These are phyloP conservation scores for Lepidium africanum DNA, from an alignment of 345 rosid species.

Conservation along the genomic window DNA sequence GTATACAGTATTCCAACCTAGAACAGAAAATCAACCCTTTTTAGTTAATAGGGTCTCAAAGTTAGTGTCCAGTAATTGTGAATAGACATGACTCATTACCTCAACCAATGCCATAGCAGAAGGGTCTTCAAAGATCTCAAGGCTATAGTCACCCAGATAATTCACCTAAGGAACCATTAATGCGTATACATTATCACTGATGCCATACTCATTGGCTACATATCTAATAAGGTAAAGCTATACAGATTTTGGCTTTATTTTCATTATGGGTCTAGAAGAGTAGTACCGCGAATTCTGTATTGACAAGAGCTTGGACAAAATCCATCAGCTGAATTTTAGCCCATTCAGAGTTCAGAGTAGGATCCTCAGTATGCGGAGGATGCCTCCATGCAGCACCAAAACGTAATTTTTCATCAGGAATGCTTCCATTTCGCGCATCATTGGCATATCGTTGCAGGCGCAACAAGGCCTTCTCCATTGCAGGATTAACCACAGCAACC, in stretches of 20 bases:
- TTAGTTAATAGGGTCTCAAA: neutral
- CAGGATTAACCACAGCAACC: slow-evolving; percentile 86
- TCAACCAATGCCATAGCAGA: slow-evolving; percentile 71
- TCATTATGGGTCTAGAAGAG: neutral
- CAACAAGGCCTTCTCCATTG: slow-evolving; percentile 71
- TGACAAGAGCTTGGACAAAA: slow-evolving; percentile 69
- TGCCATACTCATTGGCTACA: neutral
- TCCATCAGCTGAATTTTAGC: slow-evolving; percentile 94
- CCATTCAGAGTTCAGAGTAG: slow-evolving; percentile 40
- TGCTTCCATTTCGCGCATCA: slow-evolving; percentile 57
- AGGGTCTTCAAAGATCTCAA: slow-evolving; percentile 86
- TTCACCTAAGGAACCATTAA: slow-evolving; percentile 43
- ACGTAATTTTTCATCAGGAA: slow-evolving; percentile 54
- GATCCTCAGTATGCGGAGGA: slow-evolving; percentile 53
- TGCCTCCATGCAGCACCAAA: slow-evolving; percentile 98
- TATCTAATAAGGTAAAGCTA: neutral
- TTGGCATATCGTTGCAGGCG: slow-evolving; percentile 59
- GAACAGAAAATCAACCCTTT: neutral
- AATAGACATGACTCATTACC: slow-evolving; percentile 33
- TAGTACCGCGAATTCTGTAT: slow-evolving; percentile 68
- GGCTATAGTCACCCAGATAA: slow-evolving; percentile 82
- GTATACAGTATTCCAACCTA: slow-evolving; percentile 88
- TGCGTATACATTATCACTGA: neutral
- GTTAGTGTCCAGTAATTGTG: neutral
- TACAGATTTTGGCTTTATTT: neutral